Evolutionary conservation across 768 basidiomycete species (phyloP).

Genomic region (Xerocomellus chrysenteron): DNA sequence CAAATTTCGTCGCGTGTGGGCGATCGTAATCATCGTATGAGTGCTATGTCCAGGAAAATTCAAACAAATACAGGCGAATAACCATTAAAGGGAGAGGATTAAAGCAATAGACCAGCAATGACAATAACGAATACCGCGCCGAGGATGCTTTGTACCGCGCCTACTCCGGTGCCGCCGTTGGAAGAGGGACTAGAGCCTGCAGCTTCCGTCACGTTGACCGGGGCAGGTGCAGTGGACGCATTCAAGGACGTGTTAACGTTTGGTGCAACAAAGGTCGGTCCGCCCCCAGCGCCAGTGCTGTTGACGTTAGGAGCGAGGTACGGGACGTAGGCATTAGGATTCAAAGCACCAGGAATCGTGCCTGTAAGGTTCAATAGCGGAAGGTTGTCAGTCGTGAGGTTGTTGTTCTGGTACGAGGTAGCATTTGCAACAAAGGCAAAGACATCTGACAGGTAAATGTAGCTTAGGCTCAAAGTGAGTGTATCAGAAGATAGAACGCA

Average conservation of each 20-base stretch:
- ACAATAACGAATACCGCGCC: constrained; percentile 4
- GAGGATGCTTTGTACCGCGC: constrained; percentile 7
- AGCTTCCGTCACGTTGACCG: constrained; percentile 40
- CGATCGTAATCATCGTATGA: too few relatives aligned
- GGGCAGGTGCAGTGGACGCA: constrained; percentile 32
- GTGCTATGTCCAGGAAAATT: too few relatives aligned
- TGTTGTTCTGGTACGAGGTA: constrained; percentile 44
- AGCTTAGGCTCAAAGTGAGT: background rate
- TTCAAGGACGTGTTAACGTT: constrained; percentile 38
- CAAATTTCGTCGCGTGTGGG: too few relatives aligned
- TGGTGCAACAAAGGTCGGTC: constrained; percentile 38
- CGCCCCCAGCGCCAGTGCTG: constrained; percentile 43
- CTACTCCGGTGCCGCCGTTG: background rate
- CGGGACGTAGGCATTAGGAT: constrained; percentile 40
- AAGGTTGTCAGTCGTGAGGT: constrained; percentile 26
- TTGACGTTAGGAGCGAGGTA: constrained; percentile 43
- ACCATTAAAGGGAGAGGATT: background rate
- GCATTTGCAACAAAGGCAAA: constrained; percentile 48
- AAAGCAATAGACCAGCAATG: constrained; percentile 11
- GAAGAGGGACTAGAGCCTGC: background rate
- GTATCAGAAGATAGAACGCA: background rate
- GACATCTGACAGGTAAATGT: constrained; percentile 40
- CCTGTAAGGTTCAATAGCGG: constrained; percentile 43
- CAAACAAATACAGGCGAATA: background rate
- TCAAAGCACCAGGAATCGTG: constrained; percentile 44